phyloP scores from a whole-genome alignment of 164 flowering plant species.

The Cinnamomum micranthum region DNA sequence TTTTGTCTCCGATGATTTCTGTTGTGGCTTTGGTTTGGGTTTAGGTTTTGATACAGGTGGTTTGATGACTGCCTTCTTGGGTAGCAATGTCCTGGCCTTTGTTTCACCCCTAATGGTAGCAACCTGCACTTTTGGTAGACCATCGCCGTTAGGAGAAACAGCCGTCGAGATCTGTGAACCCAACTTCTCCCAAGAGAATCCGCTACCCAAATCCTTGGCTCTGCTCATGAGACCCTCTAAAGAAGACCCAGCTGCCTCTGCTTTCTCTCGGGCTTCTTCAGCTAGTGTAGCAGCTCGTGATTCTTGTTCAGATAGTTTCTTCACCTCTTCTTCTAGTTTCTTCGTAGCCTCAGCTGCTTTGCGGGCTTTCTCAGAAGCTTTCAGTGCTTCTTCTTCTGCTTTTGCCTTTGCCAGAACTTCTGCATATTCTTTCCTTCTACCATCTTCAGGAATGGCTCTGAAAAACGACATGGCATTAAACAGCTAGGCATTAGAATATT shows the following conservation, averaged over 20 bases:
- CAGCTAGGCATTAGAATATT: not conserved
- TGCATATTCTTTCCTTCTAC: slow-evolving; percentile 72
- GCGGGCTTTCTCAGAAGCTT: slow-evolving; percentile 55
- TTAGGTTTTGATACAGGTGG: slow-evolving; percentile 15
- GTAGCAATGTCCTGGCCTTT: slow-evolving; percentile 58
- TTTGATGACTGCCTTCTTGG: slow-evolving; percentile 62
- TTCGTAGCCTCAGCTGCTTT: slow-evolving; percentile 61
- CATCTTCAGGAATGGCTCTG: slow-evolving; percentile 87
- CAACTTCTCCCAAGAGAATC: slow-evolving; percentile 67
- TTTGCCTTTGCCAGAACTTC: slow-evolving; percentile 66
- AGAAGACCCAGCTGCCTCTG: slow-evolving; percentile 57
- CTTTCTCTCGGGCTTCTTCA: slow-evolving; percentile 60
- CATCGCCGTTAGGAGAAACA: slow-evolving; percentile 31
- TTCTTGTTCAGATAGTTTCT: slow-evolving; percentile 53
- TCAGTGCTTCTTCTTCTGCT: slow-evolving; percentile 72
- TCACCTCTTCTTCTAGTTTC: slow-evolving; percentile 53
- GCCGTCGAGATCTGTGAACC: slow-evolving; percentile 44
- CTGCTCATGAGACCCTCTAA: slow-evolving; percentile 45
- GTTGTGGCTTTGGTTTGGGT: slow-evolving; percentile 21
- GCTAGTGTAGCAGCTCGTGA: slow-evolving; percentile 47
- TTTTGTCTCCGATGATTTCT: slow-evolving; percentile 23
- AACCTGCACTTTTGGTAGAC: slow-evolving; percentile 55
- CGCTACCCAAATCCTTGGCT: slow-evolving; percentile 57
- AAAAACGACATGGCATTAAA: not conserved
- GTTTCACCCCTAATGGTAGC: slow-evolving; percentile 90